Evolutionary conservation across 371 early-diverging fungal species (phyloP), one percentile per base, ranked within the genome.

Genomic region (Umbelopsis sp.): DNA sequence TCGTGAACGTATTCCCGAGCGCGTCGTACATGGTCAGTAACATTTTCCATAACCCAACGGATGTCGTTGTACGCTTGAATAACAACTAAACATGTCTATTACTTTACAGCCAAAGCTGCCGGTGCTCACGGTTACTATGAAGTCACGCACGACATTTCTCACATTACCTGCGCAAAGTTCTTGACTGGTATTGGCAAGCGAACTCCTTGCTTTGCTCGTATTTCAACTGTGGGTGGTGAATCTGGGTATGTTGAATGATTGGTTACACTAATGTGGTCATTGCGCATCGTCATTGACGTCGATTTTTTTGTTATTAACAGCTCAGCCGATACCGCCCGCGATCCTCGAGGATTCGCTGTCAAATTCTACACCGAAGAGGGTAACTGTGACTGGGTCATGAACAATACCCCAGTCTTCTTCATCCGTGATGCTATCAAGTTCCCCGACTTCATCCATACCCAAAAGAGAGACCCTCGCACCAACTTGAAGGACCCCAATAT

Each of bases 1-100:
- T 73, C 87, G 87, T 63, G 89, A 89, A 72, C 80, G 89, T 62
- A 86, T 88, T 51, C 87, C 89, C 20, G 89, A 89, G 77, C 81
- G 88, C 65, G 88, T 88, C 50, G 89, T 89, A 38, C 89, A 88
- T 66, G 88, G 89, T 74, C 82, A 84, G 72, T 87, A 87, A 29
- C 29, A 45, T 46, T 74, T 68, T 18, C 57, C 69, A 65, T 66
- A 20, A 14, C 7, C 22, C 41, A 41, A 10, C 7, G 1, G 41
- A 48, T 48, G 16, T 12, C 8, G 8, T 18, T 48, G 8, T 48
- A 10, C 48, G 18, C 86, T 87, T 37, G 29, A 29, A 29, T 29
- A 4, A 86, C 88, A 4, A 86, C 88, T 50, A 86, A 88, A 65
- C 71, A 84, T 50, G 85, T 77, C 12, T 86, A 86, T 29, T 86